Evolutionary conservation across 179 eudicot genomes (phyloP).

Genomic region (Silene noctiflora): DNA sequence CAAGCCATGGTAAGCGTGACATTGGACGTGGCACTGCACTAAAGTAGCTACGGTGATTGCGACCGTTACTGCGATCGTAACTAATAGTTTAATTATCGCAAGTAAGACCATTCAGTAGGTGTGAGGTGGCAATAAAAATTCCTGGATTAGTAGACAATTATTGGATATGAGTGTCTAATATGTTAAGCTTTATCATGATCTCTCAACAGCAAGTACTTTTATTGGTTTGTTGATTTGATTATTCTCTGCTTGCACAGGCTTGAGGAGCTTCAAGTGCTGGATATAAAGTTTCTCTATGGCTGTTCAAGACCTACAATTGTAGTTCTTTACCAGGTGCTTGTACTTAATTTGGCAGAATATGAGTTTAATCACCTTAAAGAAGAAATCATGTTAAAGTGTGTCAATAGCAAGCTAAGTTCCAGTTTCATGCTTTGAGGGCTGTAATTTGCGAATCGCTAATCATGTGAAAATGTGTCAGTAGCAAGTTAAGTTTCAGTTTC

Average conservation of each 20-base stretch:
- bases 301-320: constrained; percentile 88
- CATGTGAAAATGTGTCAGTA: neutral
- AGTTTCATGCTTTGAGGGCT: neutral
- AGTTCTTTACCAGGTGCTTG: constrained; percentile 89
- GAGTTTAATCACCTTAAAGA: neutral
- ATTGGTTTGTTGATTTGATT: neutral
- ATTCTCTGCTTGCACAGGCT: constrained; percentile 51
- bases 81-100: neutral
- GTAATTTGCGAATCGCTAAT: constrained; percentile 3
- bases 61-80: no score
- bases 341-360: neutral
- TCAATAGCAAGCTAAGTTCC: constrained; percentile 4
- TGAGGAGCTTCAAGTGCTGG: constrained; percentile 98
- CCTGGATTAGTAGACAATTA: neutral
- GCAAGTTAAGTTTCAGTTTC: no score
- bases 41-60: neutral
- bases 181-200: neutral
- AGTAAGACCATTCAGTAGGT: neutral
- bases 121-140: neutral
- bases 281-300: constrained; percentile 91
- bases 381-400: neutral
- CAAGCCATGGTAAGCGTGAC: neutral
- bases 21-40: neutral
- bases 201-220: neutral
- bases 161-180: constrained; percentile 1